Conservation (phyloP, 2,329 filamentous ascomycete genomes). For the Aspergillus pseudoterreus region DNA sequence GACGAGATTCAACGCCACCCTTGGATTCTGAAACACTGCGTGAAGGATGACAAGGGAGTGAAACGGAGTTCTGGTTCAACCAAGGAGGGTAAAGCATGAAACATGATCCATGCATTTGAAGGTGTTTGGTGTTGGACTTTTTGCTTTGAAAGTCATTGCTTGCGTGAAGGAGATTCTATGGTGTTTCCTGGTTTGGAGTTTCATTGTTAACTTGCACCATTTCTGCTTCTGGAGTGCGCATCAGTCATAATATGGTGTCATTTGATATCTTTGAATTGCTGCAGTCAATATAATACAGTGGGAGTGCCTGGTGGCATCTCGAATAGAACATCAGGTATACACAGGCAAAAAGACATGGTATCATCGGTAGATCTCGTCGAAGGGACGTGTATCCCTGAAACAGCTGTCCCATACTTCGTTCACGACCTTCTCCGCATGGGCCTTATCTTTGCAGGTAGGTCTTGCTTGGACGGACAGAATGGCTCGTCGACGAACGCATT, state of each 20-base stretch:
- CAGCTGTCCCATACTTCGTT: constrained; percentile 99
- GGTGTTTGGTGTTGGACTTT: constrained; percentile 16
- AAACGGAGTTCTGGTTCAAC: constrained; percentile 41
- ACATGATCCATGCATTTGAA: constrained; percentile 14
- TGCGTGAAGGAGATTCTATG: not conserved
- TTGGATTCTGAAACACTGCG: constrained; percentile 95
- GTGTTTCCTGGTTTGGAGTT: constrained; percentile 3
- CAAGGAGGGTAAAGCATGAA: constrained; percentile 31
- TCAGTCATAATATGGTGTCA: constrained; percentile 2
- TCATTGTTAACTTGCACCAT: not conserved
- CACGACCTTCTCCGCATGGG: constrained; percentile 80
- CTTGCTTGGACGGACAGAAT: constrained; percentile 74
- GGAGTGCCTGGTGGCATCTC: not conserved
- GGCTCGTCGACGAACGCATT: constrained; percentile 81
- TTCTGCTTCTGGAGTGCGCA: not conserved
- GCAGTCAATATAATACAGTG: constrained; percentile 13
- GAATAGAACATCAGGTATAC: not conserved
- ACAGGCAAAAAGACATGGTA: constrained; percentile 8
- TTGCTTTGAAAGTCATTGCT: not conserved
- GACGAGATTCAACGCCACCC: constrained; percentile 86
- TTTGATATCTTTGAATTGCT: not conserved
- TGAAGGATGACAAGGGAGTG: constrained; percentile 48
- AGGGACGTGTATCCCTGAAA: constrained; percentile 88
- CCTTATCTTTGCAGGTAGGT: constrained; percentile 77
- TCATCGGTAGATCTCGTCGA: constrained; percentile 88